Percentiles rank a stretch among this genome's conserved stretches.
These are phyloP conservation scores for Sarocladium strictum DNA, from an alignment of 2,329 filamentous ascomycete genomes.

Conservation along the genomic window DNA sequence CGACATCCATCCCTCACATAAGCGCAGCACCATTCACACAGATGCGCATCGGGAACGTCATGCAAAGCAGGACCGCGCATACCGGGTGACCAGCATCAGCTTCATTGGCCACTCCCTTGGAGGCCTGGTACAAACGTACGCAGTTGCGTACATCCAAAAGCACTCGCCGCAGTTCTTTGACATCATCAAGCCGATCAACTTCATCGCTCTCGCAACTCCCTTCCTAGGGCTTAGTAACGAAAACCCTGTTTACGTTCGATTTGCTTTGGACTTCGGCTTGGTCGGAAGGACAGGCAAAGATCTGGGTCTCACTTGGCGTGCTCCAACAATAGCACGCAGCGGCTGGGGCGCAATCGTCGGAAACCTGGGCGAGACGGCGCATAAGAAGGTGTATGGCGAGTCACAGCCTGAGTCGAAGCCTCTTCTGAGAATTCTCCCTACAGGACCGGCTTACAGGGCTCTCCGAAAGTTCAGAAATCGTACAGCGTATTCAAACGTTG, in stretches of 20 bases:
- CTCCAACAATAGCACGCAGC: slow-evolving; percentile 76
- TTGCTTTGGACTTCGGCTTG: slow-evolving; percentile 90
- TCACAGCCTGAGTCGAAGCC: slow-evolving; percentile 79
- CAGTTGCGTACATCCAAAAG: slow-evolving; percentile 93
- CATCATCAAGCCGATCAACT: slow-evolving; percentile 80
- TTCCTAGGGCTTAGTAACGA: slow-evolving; percentile 93
- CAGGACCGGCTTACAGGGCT: slow-evolving; percentile 82
- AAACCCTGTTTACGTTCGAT: slow-evolving; percentile 94
- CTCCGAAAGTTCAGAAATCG: slow-evolving; percentile 83
- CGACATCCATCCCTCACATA: slow-evolving; percentile 47
- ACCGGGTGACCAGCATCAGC: slow-evolving; percentile 88
- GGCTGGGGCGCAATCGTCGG: slow-evolving; percentile 86
- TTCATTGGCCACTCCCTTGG: slow-evolving; percentile 91
- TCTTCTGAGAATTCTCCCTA: slow-evolving; percentile 79
- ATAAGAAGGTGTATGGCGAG: slow-evolving; percentile 53
- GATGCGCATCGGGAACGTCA: slow-evolving; percentile 49
- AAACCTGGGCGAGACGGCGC: slow-evolving; percentile 65
- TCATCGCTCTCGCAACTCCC: slow-evolving; percentile 80
- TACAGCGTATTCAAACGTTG: slow-evolving; percentile 93
- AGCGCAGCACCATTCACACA: slow-evolving; percentile 55
- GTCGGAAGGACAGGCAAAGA: slow-evolving; percentile 96
- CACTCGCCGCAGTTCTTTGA: slow-evolving; percentile 90
- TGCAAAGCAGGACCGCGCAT: slow-evolving; percentile 47
- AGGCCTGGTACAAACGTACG: slow-evolving; percentile 86
- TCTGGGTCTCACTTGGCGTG: slow-evolving; percentile 87